phyloP scores from a whole-genome alignment of 148 eudicot genomes.

The Vaccinium corymbosum region DNA sequence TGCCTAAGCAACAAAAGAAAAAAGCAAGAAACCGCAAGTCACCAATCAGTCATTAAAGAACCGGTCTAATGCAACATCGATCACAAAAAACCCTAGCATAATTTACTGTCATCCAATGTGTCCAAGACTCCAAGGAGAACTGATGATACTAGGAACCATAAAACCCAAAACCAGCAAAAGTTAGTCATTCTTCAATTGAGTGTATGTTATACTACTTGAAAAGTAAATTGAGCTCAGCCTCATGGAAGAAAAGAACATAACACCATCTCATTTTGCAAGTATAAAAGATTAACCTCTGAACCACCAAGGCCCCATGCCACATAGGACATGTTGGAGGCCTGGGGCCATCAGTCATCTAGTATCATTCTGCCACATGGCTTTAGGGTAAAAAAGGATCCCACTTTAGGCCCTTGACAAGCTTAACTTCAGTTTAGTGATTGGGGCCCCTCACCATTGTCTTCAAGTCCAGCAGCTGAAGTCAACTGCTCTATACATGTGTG shows the following conservation, averaged over 20 bases:
- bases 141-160: not conserved
- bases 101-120: slow-evolving; percentile 1
- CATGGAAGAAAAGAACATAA: not conserved
- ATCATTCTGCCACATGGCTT: not conserved
- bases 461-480: not conserved
- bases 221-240: not conserved
- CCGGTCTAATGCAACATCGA: not conserved
- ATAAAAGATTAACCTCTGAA: slow-evolving; percentile 4
- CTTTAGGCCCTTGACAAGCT: not conserved
- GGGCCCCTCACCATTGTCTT: not conserved
- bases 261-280: not conserved
- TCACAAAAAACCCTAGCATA: not conserved
- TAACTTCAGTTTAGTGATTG: not conserved
- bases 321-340: not conserved
- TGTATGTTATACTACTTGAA: not conserved
- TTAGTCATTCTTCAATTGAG: not conserved
- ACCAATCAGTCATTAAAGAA: slow-evolving; percentile 3
- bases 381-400: not conserved
- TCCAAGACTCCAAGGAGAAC: not conserved
- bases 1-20: slow-evolving; percentile 40
- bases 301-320: not conserved
- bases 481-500: not conserved
- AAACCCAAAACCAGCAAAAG: not conserved
- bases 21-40: slow-evolving; percentile 7
- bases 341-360: not conserved